Conservation (phyloP, 192 early-diverging fungal genomes). For the Lobulomyces angularis region DNA sequence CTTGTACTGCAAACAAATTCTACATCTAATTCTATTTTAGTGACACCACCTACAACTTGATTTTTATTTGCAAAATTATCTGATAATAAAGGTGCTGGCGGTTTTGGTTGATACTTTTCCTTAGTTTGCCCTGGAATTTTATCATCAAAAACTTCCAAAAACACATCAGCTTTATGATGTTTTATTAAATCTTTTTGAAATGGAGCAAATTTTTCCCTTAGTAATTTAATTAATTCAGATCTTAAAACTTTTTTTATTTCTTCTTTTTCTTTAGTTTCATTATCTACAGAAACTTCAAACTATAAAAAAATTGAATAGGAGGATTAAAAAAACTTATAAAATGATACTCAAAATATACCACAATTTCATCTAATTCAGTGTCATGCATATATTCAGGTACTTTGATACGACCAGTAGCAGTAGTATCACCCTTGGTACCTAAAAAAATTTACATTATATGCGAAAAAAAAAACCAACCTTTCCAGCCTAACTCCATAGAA, state of each 20-base stretch:
- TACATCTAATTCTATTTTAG: conserved; percentile 54
- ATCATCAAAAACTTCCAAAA: no score
- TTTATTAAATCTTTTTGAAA: background rate
- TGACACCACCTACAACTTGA: conserved; percentile 18
- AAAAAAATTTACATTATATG: background rate
- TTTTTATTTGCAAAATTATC: conserved; percentile 4
- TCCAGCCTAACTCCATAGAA: conserved; percentile 63
- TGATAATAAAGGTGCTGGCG: conserved; percentile 16
- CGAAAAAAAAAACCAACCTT: conserved; percentile 13
- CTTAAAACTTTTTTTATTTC: conserved; percentile 57
- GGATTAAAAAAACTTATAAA: no score
- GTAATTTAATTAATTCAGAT: no score
- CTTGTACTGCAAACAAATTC: conserved; percentile 73
- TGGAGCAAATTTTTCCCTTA: conserved; percentile 23
- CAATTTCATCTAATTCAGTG: conserved; percentile 67
- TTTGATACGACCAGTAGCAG: conserved; percentile 58
- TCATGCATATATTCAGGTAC: conserved; percentile 89
- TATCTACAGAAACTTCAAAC: conserved; percentile 57
- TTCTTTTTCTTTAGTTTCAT: conserved; percentile 31
- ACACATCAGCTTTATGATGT: no score
- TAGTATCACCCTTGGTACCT: conserved; percentile 10
- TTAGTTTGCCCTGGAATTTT: no score
- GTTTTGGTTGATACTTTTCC: conserved; percentile 35
- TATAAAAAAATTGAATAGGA: conserved; percentile 18
- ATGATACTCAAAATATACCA: conserved; percentile 30